Base-by-base conservation (phyloP, 768 basidiomycete species). In the Auriculariales sp. region DNA sequence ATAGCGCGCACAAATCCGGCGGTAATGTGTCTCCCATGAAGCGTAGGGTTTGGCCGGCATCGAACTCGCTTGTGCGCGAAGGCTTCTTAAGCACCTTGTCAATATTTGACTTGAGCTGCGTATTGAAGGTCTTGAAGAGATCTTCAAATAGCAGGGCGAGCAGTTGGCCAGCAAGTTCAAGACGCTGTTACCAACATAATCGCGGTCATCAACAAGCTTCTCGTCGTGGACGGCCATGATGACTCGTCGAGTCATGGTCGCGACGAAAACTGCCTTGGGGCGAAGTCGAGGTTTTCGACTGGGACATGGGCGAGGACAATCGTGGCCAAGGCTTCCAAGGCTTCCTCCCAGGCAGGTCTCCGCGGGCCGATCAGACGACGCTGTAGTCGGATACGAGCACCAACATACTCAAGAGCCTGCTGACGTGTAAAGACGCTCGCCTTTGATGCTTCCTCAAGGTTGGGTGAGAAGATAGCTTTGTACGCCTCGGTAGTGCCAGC, bases 51-150 rank as follows among this genome's bases (percentile, higher is more conserved):
- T 86, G 89, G 68, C 81, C 84, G 3, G 92, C 92, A 59, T 98
- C 94, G 57, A 93, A 97, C 61, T 93, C 90, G 57, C 76, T 85
- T 12, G 94, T 91, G 28, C 95, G 80, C 5, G 90, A 91, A 3
- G 89, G 83, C 64, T 98, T 98, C 61, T 95, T 94, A 32, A 99
- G 73, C 32, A 95, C 87, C 66, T 98, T 97, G 69, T 99, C 95
- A 58, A 99, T 95, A 3, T 85, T 79, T 29, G 79, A 78, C 66
- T 97, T 98, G 48, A 99, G 78, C 60, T 94, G 94, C 12, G 88
- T 77, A 61, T 97, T 97, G 70, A 92, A 98, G 0, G 91, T 95
- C 65, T 99, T 99, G 77, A 99, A 99, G 24, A 97, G 71, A 64
- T 99, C 95, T 65, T 99, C 95, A 55, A 99, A 99, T 3, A 99